Conservation (phyloP, 495 filamentous ascomycete species). For the Hypoxylon cercidicola region DNA sequence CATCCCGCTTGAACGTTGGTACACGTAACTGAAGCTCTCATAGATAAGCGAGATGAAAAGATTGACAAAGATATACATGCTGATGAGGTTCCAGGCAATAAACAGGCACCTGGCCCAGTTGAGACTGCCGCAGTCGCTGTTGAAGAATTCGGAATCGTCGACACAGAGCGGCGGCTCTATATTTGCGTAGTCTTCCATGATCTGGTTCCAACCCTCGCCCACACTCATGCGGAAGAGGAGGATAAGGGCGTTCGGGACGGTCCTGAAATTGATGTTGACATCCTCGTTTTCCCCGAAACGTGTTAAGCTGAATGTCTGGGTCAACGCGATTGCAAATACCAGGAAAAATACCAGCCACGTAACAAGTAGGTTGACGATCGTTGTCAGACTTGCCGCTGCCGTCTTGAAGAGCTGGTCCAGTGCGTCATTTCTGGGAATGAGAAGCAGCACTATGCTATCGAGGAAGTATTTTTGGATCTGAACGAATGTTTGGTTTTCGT, state of each 20-base stretch:
- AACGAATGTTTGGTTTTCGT: conserved; percentile 67
- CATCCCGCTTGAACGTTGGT: conserved; percentile 89
- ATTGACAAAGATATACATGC: conserved; percentile 99
- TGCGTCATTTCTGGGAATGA: conserved; percentile 97
- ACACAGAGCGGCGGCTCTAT: conserved; percentile 82
- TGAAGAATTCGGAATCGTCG: conserved; percentile 69
- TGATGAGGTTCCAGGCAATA: conserved; percentile 97
- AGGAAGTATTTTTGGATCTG: conserved; percentile 93
- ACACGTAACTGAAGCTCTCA: conserved; percentile 99
- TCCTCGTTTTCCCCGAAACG: conserved; percentile 79
- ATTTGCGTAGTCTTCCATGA: conserved; percentile 95
- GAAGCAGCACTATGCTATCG: conserved; percentile 86
- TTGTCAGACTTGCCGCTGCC: conserved; percentile 90
- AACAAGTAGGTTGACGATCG: conserved; percentile 91
- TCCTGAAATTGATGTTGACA: conserved; percentile 91
- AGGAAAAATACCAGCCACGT: conserved; percentile 98
- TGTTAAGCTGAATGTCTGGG: conserved; percentile 95
- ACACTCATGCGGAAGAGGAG: conserved; percentile 91
- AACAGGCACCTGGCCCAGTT: conserved; percentile 89
- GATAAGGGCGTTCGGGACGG: conserved; percentile 91
- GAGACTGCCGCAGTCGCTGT: conserved; percentile 92
- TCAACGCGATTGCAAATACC: conserved; percentile 95
- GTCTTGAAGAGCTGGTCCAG: conserved; percentile 99
- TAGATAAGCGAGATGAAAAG: conserved; percentile 99
- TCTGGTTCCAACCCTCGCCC: conserved; percentile 94